Percentiles rank a stretch among this genome's conserved stretches.
Evolutionary conservation across 345 rosid species (phyloP).

Genomic region (Excoecaria cochinchinensis): DNA sequence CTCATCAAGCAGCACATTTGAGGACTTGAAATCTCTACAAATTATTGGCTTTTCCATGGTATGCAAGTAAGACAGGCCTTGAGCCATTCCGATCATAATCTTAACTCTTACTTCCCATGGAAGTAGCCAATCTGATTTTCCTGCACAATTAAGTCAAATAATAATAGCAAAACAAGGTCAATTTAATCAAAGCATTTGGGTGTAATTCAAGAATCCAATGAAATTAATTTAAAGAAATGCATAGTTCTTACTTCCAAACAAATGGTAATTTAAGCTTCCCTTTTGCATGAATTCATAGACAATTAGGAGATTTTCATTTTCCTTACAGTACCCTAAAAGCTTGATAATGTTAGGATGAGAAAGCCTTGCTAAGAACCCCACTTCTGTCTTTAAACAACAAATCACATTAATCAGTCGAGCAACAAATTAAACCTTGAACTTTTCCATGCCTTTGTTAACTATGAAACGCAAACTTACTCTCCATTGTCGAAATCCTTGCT

Average conservation of each 20-base stretch:
- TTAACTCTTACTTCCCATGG: constrained; percentile 3
- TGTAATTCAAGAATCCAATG: not conserved
- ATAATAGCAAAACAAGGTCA: not conserved
- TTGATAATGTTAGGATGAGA: constrained; percentile 24
- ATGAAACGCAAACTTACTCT: constrained; percentile 9
- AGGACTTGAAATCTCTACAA: constrained; percentile 12
- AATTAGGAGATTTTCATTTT: constrained; percentile 5
- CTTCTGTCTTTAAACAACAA: constrained; percentile 5
- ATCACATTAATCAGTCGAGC: not conserved
- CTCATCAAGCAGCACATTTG: constrained; percentile 9
- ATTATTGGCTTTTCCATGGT: constrained; percentile 11
- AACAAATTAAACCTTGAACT: too few species aligned
- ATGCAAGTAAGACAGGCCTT: constrained; percentile 8
- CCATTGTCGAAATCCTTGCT: constrained; percentile 21
- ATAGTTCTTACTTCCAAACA: constrained; percentile 16
- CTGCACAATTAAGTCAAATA: not conserved
- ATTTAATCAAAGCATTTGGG: not conserved
- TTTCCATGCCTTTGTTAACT: too few species aligned
- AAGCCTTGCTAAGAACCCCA: constrained; percentile 11
- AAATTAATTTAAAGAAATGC: not conserved
- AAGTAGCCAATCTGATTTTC: not conserved
- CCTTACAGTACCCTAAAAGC: constrained; percentile 19
- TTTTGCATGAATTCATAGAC: constrained; percentile 25
- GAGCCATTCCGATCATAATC: constrained; percentile 11
- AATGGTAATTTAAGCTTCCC: constrained; percentile 17